Conservation (phyloP, 768 basidiomycete species). For the Leccinum disarticulatum region DNA sequence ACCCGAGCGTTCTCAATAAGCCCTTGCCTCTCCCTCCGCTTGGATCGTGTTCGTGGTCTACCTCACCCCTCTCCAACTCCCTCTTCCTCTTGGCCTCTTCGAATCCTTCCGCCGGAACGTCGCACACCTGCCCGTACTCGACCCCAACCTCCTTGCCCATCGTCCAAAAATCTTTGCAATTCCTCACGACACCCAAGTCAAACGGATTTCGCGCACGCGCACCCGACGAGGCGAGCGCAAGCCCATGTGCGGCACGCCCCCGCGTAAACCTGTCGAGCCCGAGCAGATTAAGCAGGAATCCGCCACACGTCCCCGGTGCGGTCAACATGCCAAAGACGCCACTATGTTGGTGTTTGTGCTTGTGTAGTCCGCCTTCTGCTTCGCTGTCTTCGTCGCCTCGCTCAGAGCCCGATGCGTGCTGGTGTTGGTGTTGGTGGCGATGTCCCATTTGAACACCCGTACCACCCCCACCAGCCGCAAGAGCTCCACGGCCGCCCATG, state of each 20-base stretch:
- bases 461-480: slow-evolving; percentile 53
- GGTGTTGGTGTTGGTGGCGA: slow-evolving; percentile 42
- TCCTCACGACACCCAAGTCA: slow-evolving; percentile 72
- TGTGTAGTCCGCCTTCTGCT: slow-evolving; percentile 34
- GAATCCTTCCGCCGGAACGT: slow-evolving; percentile 86
- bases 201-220: slow-evolving; percentile 87
- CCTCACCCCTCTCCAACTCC: slow-evolving; percentile 45
- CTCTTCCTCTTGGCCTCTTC: slow-evolving; percentile 64
- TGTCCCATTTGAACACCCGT: slow-evolving; percentile 70
- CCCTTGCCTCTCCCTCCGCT: slow-evolving; percentile 41
- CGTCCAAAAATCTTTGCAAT: slow-evolving; percentile 95
- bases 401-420: slow-evolving; percentile 35
- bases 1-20: slow-evolving; percentile 33
- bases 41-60: slow-evolving; percentile 47
- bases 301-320: slow-evolving; percentile 35
- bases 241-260: slow-evolving; percentile 84
- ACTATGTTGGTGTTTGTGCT: slow-evolving; percentile 47
- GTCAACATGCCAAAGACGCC: slow-evolving; percentile 34
- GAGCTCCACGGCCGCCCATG: slow-evolving; percentile 89
- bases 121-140: slow-evolving; percentile 87
- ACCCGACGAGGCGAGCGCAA: slow-evolving; percentile 56
- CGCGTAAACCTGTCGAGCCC: slow-evolving; percentile 95
- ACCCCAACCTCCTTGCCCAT: slow-evolving; percentile 83
- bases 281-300: slow-evolving; percentile 85
- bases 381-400: slow-evolving; percentile 48